phyloP scores from a whole-genome alignment of 2,329 filamentous ascomycete species.

The Coniella lustricola region DNA sequence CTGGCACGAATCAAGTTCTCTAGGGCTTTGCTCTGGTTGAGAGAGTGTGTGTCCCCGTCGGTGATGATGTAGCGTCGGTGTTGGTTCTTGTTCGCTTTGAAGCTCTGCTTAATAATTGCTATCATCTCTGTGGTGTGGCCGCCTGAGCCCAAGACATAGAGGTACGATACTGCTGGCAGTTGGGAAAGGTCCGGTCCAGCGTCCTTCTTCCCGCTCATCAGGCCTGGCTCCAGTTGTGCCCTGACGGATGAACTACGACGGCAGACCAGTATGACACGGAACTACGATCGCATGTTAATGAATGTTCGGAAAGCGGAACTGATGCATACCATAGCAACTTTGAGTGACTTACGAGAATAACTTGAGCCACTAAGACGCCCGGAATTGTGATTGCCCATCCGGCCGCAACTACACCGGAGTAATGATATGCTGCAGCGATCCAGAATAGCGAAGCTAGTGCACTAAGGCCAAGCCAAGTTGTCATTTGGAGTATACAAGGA shows the following conservation, averaged over 20 bases:
- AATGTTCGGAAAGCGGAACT: not conserved
- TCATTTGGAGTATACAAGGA: not conserved
- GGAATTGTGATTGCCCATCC: not conserved
- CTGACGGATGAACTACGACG: not conserved
- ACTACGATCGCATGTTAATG: not conserved
- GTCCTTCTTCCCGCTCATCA: not conserved
- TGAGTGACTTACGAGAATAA: not conserved
- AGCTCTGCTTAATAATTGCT: slow-evolving; percentile 63
- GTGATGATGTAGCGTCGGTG: slow-evolving; percentile 79
- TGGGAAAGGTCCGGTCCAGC: slow-evolving; percentile 12
- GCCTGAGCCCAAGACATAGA: slow-evolving; percentile 84
- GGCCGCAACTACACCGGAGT: not conserved
- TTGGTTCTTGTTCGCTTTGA: slow-evolving; percentile 41
- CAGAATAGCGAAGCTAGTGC: not conserved
- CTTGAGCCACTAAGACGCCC: not conserved
- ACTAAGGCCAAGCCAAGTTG: not conserved
- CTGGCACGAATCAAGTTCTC: slow-evolving; percentile 40
- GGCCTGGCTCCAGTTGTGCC: not conserved
- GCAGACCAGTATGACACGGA: not conserved
- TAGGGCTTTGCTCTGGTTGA: slow-evolving; percentile 56
- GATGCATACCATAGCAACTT: not conserved
- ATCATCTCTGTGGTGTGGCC: slow-evolving; percentile 96
- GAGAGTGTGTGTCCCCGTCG: slow-evolving; percentile 67
- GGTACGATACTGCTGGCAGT: slow-evolving; percentile 44
- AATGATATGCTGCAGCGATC: not conserved